Conservation (phyloP, 495 filamentous ascomycete genomes). For the Cladorrhinum samala region DNA sequence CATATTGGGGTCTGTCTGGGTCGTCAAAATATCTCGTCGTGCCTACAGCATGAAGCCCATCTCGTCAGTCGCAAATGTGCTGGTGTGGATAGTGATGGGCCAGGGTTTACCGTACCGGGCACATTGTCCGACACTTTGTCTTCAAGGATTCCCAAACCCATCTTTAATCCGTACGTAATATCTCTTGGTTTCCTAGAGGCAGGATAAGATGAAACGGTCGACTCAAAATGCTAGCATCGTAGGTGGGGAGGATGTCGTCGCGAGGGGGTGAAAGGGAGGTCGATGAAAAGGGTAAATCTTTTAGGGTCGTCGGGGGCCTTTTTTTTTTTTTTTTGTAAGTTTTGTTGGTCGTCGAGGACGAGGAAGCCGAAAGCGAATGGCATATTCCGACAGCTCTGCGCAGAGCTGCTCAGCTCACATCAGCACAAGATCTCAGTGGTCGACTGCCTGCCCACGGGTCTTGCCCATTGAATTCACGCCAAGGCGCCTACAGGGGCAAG, state of each 20-base stretch:
- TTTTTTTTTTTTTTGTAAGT: too few relatives aligned
- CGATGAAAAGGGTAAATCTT: too few relatives aligned
- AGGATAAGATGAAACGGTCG: not conserved
- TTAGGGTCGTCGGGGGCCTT: too few relatives aligned
- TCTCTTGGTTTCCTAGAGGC: not conserved
- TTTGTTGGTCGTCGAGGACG: too few relatives aligned
- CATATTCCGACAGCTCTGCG: too few relatives aligned
- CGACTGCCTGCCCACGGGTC: not conserved
- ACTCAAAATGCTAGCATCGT: not conserved
- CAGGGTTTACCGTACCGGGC: conserved; percentile 73
- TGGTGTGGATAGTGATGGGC: too few relatives aligned
- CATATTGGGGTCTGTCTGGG: conserved; percentile 38
- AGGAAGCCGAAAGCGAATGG: too few relatives aligned
- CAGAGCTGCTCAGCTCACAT: not conserved
- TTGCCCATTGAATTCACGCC: not conserved
- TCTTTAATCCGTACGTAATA: too few relatives aligned
- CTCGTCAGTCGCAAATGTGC: not conserved
- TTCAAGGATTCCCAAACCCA: conserved; percentile 82
- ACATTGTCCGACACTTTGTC: conserved; percentile 57
- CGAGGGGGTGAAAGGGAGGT: too few relatives aligned
- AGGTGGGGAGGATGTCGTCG: too few relatives aligned
- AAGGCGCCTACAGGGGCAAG: not conserved
- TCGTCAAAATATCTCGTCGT: conserved; percentile 61
- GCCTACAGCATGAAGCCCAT: conserved; percentile 37
- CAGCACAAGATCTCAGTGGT: not conserved